phyloP scores from a whole-genome alignment of 2,329 filamentous ascomycete genomes.

The Penicillium sp. region DNA sequence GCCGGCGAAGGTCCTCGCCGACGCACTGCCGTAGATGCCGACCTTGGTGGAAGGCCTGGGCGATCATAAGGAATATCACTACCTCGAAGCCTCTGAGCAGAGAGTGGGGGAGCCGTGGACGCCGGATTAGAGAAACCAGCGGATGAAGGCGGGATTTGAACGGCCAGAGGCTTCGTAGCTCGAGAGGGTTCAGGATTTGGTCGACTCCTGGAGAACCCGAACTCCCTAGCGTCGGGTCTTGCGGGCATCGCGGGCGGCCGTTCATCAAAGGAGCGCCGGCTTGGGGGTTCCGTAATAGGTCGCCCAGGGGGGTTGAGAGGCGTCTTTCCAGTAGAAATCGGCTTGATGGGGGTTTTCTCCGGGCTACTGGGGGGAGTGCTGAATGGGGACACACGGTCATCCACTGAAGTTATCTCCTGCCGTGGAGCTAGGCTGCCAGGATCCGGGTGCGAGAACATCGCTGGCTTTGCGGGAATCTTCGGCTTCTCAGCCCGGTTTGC shows the following conservation, averaged over 20 bases:
- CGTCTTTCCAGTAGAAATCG: constrained; percentile 14
- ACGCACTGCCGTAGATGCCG: constrained; percentile 21
- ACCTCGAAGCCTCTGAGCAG: constrained; percentile 42
- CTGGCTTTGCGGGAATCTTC: constrained; percentile 58
- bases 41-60: constrained; percentile 52
- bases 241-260: constrained; percentile 22
- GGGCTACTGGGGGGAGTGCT: constrained; percentile 79
- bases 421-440: constrained; percentile 29
- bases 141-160: constrained; percentile 33
- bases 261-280: constrained; percentile 32
- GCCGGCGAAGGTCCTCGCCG: constrained; percentile 27
- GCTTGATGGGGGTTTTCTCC: constrained; percentile 54
- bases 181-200: constrained; percentile 30
- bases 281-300: constrained; percentile 29
- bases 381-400: constrained; percentile 71
- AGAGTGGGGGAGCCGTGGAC: constrained; percentile 34
- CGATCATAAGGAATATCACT: constrained; percentile 46
- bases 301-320: constrained; percentile 22
- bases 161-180: constrained; percentile 34
- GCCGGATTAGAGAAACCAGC: constrained; percentile 20
- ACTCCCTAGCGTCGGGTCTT: constrained; percentile 31
- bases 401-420: constrained; percentile 31
- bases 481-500: constrained; percentile 81
- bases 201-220: constrained; percentile 31
- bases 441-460: constrained; percentile 35